Evolutionary conservation across 2,329 filamentous ascomycete genomes (phyloP).

Genomic region (Zasmidium angulare): DNA sequence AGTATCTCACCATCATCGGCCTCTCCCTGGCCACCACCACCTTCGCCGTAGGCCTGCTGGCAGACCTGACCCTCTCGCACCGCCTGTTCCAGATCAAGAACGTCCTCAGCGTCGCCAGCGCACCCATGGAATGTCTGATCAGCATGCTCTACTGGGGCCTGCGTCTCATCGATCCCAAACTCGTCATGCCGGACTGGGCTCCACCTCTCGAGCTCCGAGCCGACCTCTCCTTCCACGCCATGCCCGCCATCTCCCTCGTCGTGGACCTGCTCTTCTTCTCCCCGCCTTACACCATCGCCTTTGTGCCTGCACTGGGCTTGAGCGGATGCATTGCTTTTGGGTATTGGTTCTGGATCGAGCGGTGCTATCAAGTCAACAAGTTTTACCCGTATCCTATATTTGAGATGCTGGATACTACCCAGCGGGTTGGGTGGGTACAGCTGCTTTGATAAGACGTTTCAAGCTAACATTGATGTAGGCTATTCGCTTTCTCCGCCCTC

Average conservation of each 20-base stretch:
- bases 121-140: conserved; percentile 71
- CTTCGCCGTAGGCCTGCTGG: conserved; percentile 61
- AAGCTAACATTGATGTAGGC: conserved; percentile 41
- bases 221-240: conserved; percentile 66
- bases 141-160: conserved; percentile 73
- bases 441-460: neutral
- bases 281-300: conserved; percentile 68
- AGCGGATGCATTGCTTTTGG: conserved; percentile 60
- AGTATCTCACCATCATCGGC: conserved; percentile 74
- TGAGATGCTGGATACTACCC: conserved; percentile 61
- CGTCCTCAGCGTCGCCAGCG: conserved; percentile 61
- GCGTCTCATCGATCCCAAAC: conserved; percentile 52
- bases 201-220: conserved; percentile 47
- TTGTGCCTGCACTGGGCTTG: conserved; percentile 58
- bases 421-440: conserved; percentile 55
- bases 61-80: conserved; percentile 61
- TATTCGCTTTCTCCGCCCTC: conserved; percentile 48
- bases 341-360: conserved; percentile 78
- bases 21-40: conserved; percentile 61
- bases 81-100: conserved; percentile 68
- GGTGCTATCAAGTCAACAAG: conserved; percentile 67
- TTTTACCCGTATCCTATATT: conserved; percentile 88
- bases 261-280: conserved; percentile 68
- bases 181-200: conserved; percentile 51
- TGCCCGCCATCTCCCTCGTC: conserved; percentile 64